These are phyloP conservation scores for Trichoderma endophyticum DNA, from an alignment of 2,329 filamentous ascomycete genomes.

Conservation along the genomic window DNA sequence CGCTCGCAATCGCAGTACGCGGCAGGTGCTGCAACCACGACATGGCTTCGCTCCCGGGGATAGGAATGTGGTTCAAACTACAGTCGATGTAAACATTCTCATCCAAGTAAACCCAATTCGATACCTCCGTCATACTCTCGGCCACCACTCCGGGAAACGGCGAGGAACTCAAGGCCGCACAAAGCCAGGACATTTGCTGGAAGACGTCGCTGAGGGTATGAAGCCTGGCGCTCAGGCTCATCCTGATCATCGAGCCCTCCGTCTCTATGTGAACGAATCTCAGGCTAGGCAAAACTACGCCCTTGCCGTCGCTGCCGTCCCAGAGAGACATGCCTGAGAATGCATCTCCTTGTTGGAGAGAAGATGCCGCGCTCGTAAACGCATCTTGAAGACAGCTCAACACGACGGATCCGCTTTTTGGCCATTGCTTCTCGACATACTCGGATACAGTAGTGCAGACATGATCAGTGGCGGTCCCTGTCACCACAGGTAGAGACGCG, in stretches of 20 bases:
- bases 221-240: constrained; percentile 36
- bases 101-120: constrained; percentile 33
- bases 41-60: constrained; percentile 28
- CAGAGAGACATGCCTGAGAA: constrained; percentile 37
- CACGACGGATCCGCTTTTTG: constrained; percentile 31
- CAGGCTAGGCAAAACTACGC: constrained; percentile 29
- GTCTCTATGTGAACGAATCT: constrained; percentile 36
- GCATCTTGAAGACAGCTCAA: constrained; percentile 34
- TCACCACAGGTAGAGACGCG: constrained; percentile 32
- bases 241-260: constrained; percentile 31
- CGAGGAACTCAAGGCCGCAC: constrained; percentile 34
- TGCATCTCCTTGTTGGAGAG: constrained; percentile 25
- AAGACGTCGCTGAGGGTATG: constrained; percentile 36
- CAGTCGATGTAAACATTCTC: constrained; percentile 36
- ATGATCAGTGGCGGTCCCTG: constrained; percentile 35
- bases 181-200: constrained; percentile 39
- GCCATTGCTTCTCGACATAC: constrained; percentile 34
- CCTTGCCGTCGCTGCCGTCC: constrained; percentile 32
- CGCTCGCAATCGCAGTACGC: constrained; percentile 33
- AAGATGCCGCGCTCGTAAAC: constrained; percentile 28
- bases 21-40: constrained; percentile 31
- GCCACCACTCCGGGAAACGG: constrained; percentile 32
- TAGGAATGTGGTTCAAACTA: constrained; percentile 31
- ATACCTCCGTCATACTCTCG: constrained; percentile 32
- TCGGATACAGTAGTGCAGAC: constrained; percentile 34